Evolutionary conservation across 1,139 yeast species (phyloP), one percentile per base, ranked within the genome.

Genomic region (Taphrina pruni): DNA sequence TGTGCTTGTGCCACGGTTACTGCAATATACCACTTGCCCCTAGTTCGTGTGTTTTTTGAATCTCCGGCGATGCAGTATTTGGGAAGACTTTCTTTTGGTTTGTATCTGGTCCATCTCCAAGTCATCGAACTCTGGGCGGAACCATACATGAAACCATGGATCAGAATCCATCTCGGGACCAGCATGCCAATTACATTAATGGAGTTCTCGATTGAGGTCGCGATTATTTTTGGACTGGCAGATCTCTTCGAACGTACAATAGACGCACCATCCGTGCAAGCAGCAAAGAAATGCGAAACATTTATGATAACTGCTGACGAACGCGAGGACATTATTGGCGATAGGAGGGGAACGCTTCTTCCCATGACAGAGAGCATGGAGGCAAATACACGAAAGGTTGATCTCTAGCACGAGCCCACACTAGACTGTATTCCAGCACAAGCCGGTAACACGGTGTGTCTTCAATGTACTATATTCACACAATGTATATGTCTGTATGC

Each of bases 21-120:
- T n/a, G 50, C 50, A 6, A 6, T 45, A 6, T 45, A 45, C 21
- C 50, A 45, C 50, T 17, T 45, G 50, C 50, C n/a, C n/a, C 7
- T 7, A 6, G 21, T 17, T 17, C n/a, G 50, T 6, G 50, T 8
- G n/a, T 45, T 45, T 7, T 45, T 45, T 14, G 58, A 54, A 36
- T 12, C 43, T 35, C 41, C 39, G 6, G 26, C 36, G 11, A 17
- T 54, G 36, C 58, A 54, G 43, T 54, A 35, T 43, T 17, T 54
- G 6, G 58, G 58, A 7, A 32, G 43, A n/a, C 9, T 54, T 6
- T 54, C 58, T 8, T 54, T 54, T 43, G 36, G 58, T 35, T 8
- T 54, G 11, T 54, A 54, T 54, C 11, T 45, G 50, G 50, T 45
- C 8, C 50, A 45, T 45, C 8, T 45, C 14, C 50, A 11, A 6